Evolutionary conservation across 805 yeast genomes (phyloP), one percentile per base, ranked within the genome.

Genomic region (Torulaspora franciscae): DNA sequence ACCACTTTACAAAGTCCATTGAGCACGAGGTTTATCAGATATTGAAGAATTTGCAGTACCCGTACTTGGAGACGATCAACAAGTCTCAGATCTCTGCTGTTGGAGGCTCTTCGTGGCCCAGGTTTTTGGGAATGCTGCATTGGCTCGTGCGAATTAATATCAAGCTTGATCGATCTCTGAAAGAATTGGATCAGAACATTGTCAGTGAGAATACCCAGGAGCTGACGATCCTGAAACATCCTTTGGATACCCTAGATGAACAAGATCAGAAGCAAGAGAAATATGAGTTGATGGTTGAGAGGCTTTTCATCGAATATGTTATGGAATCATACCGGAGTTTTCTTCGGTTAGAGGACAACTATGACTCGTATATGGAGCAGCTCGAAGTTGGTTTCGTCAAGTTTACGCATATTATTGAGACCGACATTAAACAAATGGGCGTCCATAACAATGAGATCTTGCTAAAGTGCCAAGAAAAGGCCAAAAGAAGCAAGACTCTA

Each of bases 21-120:
- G 96, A 88, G 50, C 73, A 77, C 38, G 96, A 89, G 50, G 84
- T 88, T 3, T 83, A 81, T 49, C 73, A 76, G 14, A 66, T 86
- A 14, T 67, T 89, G 54, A 82, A 79, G 58, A 72, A 72, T 29
- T 62, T 88, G 48, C 77, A 77, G 39, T 89, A 89, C 56, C 96
- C 97, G 1, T 87, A 83, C 61, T 64, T 87, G 46, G 95, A 85
- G 32, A 71, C 85, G 0, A 80, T 90, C 32, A 85, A 83, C 62
- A 82, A 89, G 57, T 83, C 93, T 1, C 95, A 87, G 59, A 81
- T 89, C 30, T 79, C 89, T 30, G 96, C 96, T 0, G 96, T 87
- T 9, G 96, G 96, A 5, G 95, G 95, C 2, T 80, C 83, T 39
- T 81, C 80, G 52, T 89, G 96, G 96, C 88, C 86, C 9, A 75